Percentiles rank a stretch among this genome's conserved stretches.
Evolutionary conservation across 805 yeast species (phyloP).

Genomic region (Kazachstania viticola): DNA sequence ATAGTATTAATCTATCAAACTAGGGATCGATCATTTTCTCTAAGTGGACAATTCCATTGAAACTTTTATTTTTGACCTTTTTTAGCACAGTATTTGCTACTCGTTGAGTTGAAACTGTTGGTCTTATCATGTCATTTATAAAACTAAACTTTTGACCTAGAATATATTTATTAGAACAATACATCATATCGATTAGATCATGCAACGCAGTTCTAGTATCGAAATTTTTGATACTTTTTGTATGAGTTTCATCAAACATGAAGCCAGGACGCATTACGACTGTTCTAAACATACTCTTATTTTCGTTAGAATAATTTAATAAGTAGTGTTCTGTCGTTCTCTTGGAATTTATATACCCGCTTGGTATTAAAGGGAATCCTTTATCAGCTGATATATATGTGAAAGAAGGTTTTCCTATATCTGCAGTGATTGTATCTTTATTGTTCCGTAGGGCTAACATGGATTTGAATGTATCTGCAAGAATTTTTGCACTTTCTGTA

Average conservation of each 20-base stretch:
- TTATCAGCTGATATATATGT: conserved; percentile 76
- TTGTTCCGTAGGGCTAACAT: conserved; percentile 5
- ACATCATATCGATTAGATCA: conserved; percentile 32
- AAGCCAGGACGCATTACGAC: conserved; percentile 73
- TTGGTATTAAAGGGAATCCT: conserved; percentile 56
- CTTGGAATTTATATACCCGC: conserved; percentile 63
- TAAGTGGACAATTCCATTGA: conserved; percentile 47
- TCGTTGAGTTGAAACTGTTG: conserved; percentile 52
- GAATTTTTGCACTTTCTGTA: conserved; percentile 51
- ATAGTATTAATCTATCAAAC: background rate
- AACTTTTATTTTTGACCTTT: conserved; percentile 37
- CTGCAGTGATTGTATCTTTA: conserved; percentile 1
- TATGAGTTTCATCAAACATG: conserved; percentile 56
- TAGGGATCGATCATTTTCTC: conserved; percentile 31
- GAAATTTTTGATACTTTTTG: too few relatives aligned
- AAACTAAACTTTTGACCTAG: conserved; percentile 29
- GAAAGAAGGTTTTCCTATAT: conserved; percentile 31
- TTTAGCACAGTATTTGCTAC: conserved; percentile 53
- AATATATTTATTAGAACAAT: conserved; percentile 33
- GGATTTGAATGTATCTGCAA: conserved; percentile 43
- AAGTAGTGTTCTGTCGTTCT: conserved; percentile 63
- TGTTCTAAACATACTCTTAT: conserved; percentile 35
- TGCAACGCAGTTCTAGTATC: conserved; percentile 24
- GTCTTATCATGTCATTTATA: conserved; percentile 42
- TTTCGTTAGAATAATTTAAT: conserved; percentile 26